phyloP scores from a whole-genome alignment of 78 protist genomes.

The Cyanophora paradoxa region DNA sequence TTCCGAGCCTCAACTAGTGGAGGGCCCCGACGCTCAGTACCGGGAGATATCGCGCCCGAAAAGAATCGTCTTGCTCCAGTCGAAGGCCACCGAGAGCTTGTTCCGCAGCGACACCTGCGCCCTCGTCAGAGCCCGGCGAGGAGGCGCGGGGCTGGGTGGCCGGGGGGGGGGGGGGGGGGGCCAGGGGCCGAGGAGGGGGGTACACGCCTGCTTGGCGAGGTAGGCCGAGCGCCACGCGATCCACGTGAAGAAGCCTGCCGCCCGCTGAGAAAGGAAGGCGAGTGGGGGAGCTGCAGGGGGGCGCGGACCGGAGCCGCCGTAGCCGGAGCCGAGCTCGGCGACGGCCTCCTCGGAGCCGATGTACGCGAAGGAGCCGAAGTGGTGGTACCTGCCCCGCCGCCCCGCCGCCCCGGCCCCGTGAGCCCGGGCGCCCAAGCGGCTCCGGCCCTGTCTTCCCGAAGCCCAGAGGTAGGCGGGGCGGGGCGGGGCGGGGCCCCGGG shows the following conservation, averaged over 20 bases:
- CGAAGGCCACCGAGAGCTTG: not conserved
- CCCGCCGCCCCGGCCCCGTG: too few species aligned
- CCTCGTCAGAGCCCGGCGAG: not conserved
- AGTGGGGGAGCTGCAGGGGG: not conserved
- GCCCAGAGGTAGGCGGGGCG: too few species aligned
- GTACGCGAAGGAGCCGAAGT: slow-evolving; percentile 1
- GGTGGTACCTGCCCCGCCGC: too few species aligned
- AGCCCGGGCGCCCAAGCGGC: too few species aligned
- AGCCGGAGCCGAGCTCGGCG: not conserved
- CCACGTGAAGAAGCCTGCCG: too few species aligned
- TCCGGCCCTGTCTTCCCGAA: too few species aligned
- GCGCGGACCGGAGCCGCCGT: not conserved
- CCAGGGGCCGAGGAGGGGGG: too few species aligned
- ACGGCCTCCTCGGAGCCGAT: not conserved
- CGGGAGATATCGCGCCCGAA: slow-evolving; percentile 9
- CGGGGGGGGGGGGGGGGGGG: too few species aligned
- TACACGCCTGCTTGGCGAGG: slow-evolving; percentile 15
- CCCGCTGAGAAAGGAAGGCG: not conserved
- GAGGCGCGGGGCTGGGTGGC: not conserved
- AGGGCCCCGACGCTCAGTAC: too few species aligned
- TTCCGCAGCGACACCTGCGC: slow-evolving; percentile 6
- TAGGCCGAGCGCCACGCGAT: not conserved
- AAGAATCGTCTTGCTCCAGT: not conserved
- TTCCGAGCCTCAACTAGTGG: too few species aligned
- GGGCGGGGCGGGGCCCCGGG: too few species aligned